Percentiles rank a stretch among this genome's conserved stretches.
Conservation (phyloP, 1,284 basidiomycete genomes). For the Microbotryum saponariae region DNA sequence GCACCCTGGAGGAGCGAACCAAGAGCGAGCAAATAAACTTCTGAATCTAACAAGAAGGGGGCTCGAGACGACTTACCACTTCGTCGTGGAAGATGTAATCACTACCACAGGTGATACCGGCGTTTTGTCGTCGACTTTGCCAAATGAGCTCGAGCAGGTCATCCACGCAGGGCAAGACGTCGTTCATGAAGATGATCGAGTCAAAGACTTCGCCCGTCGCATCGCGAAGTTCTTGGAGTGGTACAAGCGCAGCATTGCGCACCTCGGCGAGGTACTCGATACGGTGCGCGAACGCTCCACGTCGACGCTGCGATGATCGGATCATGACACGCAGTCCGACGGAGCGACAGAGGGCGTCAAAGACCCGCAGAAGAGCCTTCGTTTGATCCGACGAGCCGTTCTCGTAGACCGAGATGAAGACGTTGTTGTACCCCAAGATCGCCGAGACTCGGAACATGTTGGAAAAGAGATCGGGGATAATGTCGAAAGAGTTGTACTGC, state of each 20-base stretch:
- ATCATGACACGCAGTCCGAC: conserved; percentile 87
- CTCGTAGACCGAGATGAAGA: conserved; percentile 94
- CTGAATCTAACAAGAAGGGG: background rate
- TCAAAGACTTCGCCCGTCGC: conserved; percentile 85
- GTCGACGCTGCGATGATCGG: conserved; percentile 75
- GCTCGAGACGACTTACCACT: conserved; percentile 48
- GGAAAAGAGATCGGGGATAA: conserved; percentile 90
- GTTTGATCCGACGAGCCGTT: conserved; percentile 95
- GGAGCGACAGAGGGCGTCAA: conserved; percentile 76
- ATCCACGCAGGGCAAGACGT: conserved; percentile 88
- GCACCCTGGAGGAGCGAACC: conserved; percentile 47
- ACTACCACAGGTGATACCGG: conserved; percentile 89
- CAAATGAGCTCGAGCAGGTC: conserved; percentile 91
- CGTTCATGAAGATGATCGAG: conserved; percentile 90
- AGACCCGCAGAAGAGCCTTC: conserved; percentile 83
- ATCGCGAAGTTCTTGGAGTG: conserved; percentile 82
- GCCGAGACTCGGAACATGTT: conserved; percentile 86
- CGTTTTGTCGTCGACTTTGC: conserved; percentile 83
- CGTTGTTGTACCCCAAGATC: conserved; percentile 88
- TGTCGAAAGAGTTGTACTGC: conserved; percentile 57
- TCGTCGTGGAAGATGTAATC: conserved; percentile 98
- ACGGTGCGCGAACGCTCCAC: conserved; percentile 93
- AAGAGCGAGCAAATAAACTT: background rate
- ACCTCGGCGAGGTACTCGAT: conserved; percentile 98
- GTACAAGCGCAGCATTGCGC: conserved; percentile 86